Evolutionary conservation across 2,329 filamentous ascomycete species (phyloP).

Genomic region (Penicillium nordicum): DNA sequence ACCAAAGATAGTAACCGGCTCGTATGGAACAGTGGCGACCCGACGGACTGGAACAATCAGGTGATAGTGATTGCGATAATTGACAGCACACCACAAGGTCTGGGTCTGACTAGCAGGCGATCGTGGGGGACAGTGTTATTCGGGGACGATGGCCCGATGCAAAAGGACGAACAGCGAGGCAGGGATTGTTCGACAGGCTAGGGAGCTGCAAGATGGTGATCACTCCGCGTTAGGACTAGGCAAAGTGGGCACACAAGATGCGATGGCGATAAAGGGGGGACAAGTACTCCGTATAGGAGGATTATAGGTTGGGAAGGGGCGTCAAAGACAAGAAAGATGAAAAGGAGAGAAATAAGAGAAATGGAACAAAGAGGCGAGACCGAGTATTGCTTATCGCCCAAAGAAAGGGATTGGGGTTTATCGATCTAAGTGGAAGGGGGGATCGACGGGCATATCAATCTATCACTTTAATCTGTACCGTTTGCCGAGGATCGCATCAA

Average conservation of each 20-base stretch:
- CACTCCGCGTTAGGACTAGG: constrained; percentile 11
- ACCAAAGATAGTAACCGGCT: not conserved
- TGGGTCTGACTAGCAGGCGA: constrained; percentile 12
- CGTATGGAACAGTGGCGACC: constrained; percentile 19
- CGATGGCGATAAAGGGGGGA: constrained; percentile 1
- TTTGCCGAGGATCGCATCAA: constrained; percentile 10
- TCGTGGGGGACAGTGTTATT: constrained; percentile 7
- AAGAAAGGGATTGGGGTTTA: constrained; percentile 21
- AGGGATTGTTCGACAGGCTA: constrained; percentile 18
- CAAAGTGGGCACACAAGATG: constrained; percentile 5
- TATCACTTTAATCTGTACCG: constrained; percentile 24
- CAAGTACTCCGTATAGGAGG: not conserved
- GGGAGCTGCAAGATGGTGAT: constrained; percentile 23
- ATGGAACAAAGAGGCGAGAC: constrained; percentile 3
- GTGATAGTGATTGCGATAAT: constrained; percentile 23
- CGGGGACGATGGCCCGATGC: constrained; percentile 2
- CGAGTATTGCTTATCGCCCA: constrained; percentile 9
- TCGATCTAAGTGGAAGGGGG: constrained; percentile 25
- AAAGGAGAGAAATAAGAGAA: not conserved
- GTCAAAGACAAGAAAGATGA: not conserved
- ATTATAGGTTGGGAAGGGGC: not conserved
- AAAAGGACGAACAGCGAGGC: constrained; percentile 6
- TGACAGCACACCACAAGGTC: constrained; percentile 19
- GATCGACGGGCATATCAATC: constrained; percentile 27
- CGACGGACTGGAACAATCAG: constrained; percentile 17